Evolutionary conservation across 2,329 filamentous ascomycete genomes (phyloP).

Genomic region (Aspergillus sp.): DNA sequence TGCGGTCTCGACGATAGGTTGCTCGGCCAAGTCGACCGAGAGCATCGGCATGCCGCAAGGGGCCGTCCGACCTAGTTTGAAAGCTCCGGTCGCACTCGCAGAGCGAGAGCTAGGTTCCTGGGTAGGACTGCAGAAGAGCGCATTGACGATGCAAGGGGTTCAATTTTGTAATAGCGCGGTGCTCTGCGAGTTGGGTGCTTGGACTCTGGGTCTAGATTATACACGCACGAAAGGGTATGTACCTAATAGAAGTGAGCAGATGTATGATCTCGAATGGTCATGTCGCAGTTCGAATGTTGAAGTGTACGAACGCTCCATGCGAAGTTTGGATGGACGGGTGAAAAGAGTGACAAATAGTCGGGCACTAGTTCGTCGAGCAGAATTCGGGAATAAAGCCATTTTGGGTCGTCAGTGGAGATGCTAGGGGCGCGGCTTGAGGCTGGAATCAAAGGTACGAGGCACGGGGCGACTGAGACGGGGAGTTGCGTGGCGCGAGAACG

Average conservation of each 20-base stretch:
- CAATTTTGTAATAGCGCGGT: not conserved
- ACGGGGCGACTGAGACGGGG: not conserved
- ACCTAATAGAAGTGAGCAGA: too few species aligned
- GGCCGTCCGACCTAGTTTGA: not conserved
- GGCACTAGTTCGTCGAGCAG: not conserved
- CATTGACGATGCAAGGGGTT: not conserved
- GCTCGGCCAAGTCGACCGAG: not conserved
- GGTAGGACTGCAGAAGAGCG: not conserved
- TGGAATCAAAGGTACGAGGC: not conserved
- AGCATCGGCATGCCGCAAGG: not conserved
- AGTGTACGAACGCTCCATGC: not conserved
- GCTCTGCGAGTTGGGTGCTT: not conserved
- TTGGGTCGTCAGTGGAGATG: not conserved
- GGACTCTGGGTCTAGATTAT: not conserved
- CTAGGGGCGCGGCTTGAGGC: not conserved
- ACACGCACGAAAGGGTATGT: too few species aligned
- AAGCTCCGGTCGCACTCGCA: not conserved
- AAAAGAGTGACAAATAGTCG: not conserved
- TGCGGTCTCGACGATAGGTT: not conserved
- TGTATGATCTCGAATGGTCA: too few species aligned
- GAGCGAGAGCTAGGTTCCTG: not conserved
- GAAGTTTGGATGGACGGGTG: not conserved
- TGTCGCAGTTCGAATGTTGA: too few species aligned
- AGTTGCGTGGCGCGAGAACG: not conserved
- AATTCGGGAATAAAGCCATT: not conserved